phyloP scores from a whole-genome alignment of 441 rosid species.

The Adansonia grandidieri region DNA sequence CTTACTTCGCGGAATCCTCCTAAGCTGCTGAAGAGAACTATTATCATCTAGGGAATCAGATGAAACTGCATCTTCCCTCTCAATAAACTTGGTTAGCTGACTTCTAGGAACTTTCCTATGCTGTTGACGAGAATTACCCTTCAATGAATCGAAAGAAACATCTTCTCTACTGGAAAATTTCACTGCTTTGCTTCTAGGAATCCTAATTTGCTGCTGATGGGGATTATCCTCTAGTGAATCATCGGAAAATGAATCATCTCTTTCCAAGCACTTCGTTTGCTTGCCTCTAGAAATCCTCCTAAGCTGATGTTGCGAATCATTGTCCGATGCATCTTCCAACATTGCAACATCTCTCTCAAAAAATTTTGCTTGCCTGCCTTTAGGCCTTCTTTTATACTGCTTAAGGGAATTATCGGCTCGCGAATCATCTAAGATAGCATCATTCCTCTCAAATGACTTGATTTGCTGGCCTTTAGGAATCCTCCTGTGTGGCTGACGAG shows the following conservation, averaged over 20 bases:
- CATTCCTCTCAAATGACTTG: conserved; percentile 43
- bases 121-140: conserved; percentile 7
- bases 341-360: conserved; percentile 24
- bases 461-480: conserved; percentile 37
- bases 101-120: conserved; percentile 38
- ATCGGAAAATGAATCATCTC: conserved; percentile 50
- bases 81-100: conserved; percentile 43
- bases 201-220: conserved; percentile 26
- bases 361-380: conserved; percentile 28
- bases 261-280: conserved; percentile 35
- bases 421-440: conserved; percentile 58
- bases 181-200: conserved; percentile 35
- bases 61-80: conserved; percentile 48
- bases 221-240: conserved; percentile 43
- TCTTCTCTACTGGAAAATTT: conserved; percentile 29
- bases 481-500: conserved; percentile 33
- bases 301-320: conserved; percentile 24
- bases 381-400: conserved; percentile 32
- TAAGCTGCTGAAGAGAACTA: conserved; percentile 30
- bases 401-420: conserved; percentile 34
- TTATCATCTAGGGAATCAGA: conserved; percentile 51
- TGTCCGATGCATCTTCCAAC: conserved; percentile 39
- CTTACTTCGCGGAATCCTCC: conserved; percentile 37
- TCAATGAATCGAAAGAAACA: conserved; percentile 3
- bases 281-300: conserved; percentile 29